Evolutionary conservation across 2,329 filamentous ascomycete species (phyloP), one percentile per base, ranked within the genome.

Genomic region (Verticillium albo-atrum): DNA sequence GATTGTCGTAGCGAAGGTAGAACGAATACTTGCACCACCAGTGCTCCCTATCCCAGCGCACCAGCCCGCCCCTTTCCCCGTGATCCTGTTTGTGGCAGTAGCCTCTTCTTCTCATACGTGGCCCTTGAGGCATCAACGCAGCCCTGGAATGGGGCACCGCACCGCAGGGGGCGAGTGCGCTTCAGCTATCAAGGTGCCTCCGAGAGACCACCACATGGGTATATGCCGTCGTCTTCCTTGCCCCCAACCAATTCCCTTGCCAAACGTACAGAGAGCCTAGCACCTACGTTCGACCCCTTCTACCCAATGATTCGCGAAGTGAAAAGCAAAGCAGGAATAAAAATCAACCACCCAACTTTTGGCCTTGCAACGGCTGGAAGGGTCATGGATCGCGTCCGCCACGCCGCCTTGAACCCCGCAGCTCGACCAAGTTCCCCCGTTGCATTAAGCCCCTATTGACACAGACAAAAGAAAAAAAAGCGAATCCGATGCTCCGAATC

Each of bases 131-230:
- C 37, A 23, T 47, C 17, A 47, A 23, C 6, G n/a, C 37, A 4
- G 37, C 20, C 37, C 37, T 42, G 37, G n/a, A 12, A 47, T 23
- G n/a, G 6, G n/a, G 4, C 4, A 20, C 23, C n/a, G 14, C 37
- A 12, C 37, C n/a, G n/a, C n/a, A 23, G 9, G 25, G n/a, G n/a
- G 37, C 20, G 9, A 7, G 20, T 23, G n/a, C 7, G 37, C 37
- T 47, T 47, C 37, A 23, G 37, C 37, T n/a, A 47, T 47, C 37
- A 47, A 47, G 37, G 37, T 20, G 37, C 10, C 37, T 35, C 37
- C 47, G 54, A 42, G 56, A 17, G 35, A 55, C 59, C 61, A 55
- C 56, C 35, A 55, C 59, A 57, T 61, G 56, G 59, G 56, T 62
- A 61, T 61, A 62, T 61, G 58, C 56, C 58, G 35, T 54, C 32